Evolutionary conservation across 2,329 filamentous ascomycete species (phyloP).

Genomic region (Xylaria sp.): DNA sequence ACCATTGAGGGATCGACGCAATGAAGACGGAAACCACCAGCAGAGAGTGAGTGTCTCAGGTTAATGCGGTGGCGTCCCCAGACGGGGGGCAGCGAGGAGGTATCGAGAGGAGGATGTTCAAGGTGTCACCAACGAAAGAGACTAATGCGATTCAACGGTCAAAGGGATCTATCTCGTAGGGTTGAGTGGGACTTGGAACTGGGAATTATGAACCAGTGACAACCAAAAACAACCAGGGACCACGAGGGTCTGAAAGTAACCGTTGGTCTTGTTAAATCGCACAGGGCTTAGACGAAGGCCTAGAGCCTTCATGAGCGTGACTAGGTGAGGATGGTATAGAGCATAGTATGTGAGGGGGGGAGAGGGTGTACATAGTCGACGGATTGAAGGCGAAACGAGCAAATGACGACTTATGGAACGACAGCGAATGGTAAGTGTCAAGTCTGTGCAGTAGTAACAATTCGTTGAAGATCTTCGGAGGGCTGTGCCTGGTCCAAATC

Average conservation of each 20-base stretch:
- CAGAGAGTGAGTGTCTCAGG: constrained; percentile 3
- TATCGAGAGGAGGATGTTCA: neutral
- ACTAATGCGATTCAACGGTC: neutral
- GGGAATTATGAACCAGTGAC: neutral
- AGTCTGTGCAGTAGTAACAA: neutral
- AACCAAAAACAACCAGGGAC: neutral
- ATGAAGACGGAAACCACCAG: constrained; percentile 3
- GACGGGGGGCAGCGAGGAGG: neutral
- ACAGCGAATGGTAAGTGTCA: neutral
- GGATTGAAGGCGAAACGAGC: neutral
- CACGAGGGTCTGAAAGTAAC: constrained; percentile 3
- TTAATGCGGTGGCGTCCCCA: constrained; percentile 8
- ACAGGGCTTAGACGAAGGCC: neutral
- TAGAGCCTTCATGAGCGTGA: constrained; percentile 1
- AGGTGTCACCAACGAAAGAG: neutral
- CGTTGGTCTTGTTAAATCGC: neutral
- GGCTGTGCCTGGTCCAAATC: neutral
- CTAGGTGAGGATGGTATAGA: neutral
- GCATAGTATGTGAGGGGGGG: neutral
- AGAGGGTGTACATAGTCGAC: constrained; percentile 2
- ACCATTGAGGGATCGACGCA: constrained; percentile 5
- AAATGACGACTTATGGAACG: constrained; percentile 4
- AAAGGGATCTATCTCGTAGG: neutral
- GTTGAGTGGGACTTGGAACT: neutral
- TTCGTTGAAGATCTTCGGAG: neutral